These are phyloP conservation scores for Lodderomyces elongisporus DNA, from an alignment of 1,139 yeast genomes.

Conservation along the genomic window DNA sequence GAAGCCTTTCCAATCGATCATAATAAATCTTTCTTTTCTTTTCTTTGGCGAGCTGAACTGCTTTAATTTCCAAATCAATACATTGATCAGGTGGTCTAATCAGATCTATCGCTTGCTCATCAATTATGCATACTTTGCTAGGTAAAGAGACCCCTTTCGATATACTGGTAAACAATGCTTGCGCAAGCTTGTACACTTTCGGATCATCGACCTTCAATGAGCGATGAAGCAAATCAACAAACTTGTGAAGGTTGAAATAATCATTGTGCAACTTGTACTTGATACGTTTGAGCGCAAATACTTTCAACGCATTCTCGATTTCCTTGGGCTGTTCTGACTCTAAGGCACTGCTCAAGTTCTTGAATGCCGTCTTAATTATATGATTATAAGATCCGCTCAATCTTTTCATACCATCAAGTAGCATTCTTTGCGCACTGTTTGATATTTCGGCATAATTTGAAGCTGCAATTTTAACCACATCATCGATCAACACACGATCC, in stretches of 20 bases:
- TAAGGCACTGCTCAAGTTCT: conserved; percentile 50
- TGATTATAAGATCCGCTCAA: conserved; percentile 63
- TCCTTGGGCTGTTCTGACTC: conserved; percentile 46
- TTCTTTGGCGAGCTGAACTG: conserved; percentile 56
- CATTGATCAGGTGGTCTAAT: conserved; percentile 63
- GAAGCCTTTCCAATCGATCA: conserved; percentile 38
- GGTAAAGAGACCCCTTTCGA: conserved; percentile 51
- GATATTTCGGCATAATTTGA: conserved; percentile 72
- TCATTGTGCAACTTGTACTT: conserved; percentile 55
- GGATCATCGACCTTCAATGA: conserved; percentile 59
- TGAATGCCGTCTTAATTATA: conserved; percentile 46
- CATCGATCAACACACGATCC: conserved; percentile 62
- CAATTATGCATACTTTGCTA: conserved; percentile 53
- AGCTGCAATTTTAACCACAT: conserved; percentile 62
- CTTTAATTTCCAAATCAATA: conserved; percentile 51
- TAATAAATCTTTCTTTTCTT: conserved; percentile 44
- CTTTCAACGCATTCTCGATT: conserved; percentile 63
- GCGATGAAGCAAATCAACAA: conserved; percentile 45
- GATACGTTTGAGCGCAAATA: conserved; percentile 50
- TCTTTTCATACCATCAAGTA: conserved; percentile 69
- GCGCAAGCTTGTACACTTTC: conserved; percentile 49
- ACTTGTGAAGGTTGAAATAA: conserved; percentile 45
- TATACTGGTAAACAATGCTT: conserved; percentile 45
- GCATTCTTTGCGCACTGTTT: conserved; percentile 63
- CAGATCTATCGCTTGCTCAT: conserved; percentile 38